Conservation (phyloP, 371 early-diverging fungal species). For the Lichtheimia hyalospora region DNA sequence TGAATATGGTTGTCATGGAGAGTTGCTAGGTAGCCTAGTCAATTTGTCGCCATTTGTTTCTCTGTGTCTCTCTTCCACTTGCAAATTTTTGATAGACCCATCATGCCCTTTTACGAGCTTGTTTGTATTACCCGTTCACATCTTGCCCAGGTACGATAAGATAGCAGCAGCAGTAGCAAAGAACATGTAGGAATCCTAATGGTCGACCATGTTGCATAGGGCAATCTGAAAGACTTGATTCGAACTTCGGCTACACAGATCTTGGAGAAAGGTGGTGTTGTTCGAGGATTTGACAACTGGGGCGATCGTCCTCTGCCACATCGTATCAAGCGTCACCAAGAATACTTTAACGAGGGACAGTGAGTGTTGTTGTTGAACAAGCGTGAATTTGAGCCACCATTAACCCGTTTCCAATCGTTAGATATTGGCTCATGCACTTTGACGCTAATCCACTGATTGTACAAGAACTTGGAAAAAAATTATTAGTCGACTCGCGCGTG, state of each 20-base stretch:
- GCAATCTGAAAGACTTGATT: slow-evolving; percentile 65
- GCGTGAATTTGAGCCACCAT: not conserved
- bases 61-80: too few species aligned
- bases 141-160: slow-evolving; percentile 45
- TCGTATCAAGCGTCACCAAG: slow-evolving; percentile 69
- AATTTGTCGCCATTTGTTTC: too few species aligned
- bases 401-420: slow-evolving; percentile 14
- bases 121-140: slow-evolving; percentile 66
- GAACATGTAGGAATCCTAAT: not conserved
- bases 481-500: slow-evolving; percentile 73
- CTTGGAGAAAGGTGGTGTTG: slow-evolving; percentile 77
- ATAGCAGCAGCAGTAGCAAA: not conserved
- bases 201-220: slow-evolving; percentile 24
- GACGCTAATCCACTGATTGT: slow-evolving; percentile 70
- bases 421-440: slow-evolving; percentile 81
- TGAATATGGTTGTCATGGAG: too few species aligned
- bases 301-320: slow-evolving; percentile 64
- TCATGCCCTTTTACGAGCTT: slow-evolving; percentile 74
- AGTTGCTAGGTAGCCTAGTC: too few species aligned
- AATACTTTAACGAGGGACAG: slow-evolving; percentile 64
- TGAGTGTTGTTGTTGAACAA: slow-evolving; percentile 26
- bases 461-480: slow-evolving; percentile 59
- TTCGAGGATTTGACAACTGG: slow-evolving; percentile 70
- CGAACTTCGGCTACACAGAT: slow-evolving; percentile 68
- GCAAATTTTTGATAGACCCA: not conserved